Base-by-base conservation (phyloP, 345 rosid genomes). In the Abelmoschus esculentus region DNA sequence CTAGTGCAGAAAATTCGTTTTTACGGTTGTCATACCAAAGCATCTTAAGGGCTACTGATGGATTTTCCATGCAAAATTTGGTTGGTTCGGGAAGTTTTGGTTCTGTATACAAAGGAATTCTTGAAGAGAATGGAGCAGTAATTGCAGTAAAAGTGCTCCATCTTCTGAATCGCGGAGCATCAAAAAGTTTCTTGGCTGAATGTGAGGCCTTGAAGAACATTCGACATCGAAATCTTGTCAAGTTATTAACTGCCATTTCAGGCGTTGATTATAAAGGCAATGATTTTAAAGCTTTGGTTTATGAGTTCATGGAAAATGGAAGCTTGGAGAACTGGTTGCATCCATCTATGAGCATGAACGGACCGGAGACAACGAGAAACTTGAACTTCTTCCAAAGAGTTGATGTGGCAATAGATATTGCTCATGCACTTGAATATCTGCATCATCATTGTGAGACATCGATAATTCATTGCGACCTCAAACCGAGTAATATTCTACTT, bases 141-240 rank as follows among this genome's bases (percentile, higher is more conserved):
- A 62, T 76, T 28, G 81, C 81, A 13, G 68, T 53, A 72, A 83
- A 83, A 64, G 83, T 84, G 53, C 6, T 86, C 19, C 78, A 86
- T 31, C 74, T 83, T 60, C 2, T 50, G 22, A 64, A 10, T 49
- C 72, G 17, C 59, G 79, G 83, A 70, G 90, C 83, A n/a, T 69
- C 19, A 4, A 77, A 72, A 73, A 86, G 86, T 15, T 86, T 83
- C 28, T 10, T 81, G 22, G 79, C 81, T 7, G 86, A 84, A 72
- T 83, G 86, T 31, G 62, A 84, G 74, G 72, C 83, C 0, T 55
- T 86, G 18, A 26, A 58, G 49, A 79, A 42, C 9, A 50, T 79
- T 32, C 69, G 80, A 53, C 87, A 80, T 60, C 64, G 85, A 4
- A 83, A 87, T 63, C 86, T 87, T 10, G 58, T 83, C 34, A 77